Evolutionary conservation across 2,329 filamentous ascomycete genomes (phyloP).

Genomic region (Neonectria ditissima): DNA sequence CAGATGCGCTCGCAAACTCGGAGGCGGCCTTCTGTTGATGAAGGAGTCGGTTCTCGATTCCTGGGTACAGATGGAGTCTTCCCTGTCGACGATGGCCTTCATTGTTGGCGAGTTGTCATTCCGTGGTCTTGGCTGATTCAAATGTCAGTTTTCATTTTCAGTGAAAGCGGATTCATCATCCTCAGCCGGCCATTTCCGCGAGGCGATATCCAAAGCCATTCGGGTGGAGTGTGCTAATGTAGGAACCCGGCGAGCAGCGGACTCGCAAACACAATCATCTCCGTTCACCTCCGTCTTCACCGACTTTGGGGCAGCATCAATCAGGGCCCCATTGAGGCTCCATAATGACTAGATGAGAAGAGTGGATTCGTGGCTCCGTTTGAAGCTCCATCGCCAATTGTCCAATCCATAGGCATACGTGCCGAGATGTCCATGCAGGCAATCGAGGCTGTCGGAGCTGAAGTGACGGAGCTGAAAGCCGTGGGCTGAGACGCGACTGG

Average conservation of each 20-base stretch:
- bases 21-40: neutral
- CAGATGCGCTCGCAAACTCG: too few species aligned
- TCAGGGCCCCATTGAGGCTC: neutral
- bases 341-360: neutral
- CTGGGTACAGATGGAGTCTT: neutral
- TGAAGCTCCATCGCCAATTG: neutral
- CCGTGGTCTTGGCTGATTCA: neutral
- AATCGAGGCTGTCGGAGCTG: neutral
- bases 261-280: conserved; percentile 3
- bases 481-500: conserved; percentile 8
- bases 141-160: neutral
- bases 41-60: neutral
- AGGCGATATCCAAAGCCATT: conserved; percentile 1
- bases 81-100: neutral
- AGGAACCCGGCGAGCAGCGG: conserved; percentile 24
- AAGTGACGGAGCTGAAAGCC: neutral
- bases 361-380: neutral
- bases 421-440: neutral
- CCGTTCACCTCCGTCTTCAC: conserved; percentile 29
- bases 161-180: neutral
- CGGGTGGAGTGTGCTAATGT: conserved; percentile 25
- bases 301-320: neutral
- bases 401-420: neutral
- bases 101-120: neutral
- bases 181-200: conserved; percentile 20